These are phyloP conservation scores for Houttuynia cordata DNA, from an alignment of 164 flowering plant species.

Conservation along the genomic window DNA sequence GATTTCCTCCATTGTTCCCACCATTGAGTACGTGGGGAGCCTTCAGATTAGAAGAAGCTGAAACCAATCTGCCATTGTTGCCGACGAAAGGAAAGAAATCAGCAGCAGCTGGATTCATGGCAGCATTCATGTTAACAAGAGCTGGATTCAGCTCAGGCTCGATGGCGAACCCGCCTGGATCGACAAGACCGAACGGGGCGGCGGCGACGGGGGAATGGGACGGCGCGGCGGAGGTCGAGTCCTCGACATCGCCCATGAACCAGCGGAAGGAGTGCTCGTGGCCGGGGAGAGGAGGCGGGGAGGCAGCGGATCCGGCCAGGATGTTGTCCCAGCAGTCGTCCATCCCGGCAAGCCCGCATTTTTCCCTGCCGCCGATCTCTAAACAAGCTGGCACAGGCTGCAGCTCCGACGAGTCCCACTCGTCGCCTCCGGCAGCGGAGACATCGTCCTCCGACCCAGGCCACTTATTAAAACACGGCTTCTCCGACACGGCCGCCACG, in stretches of 20 bases:
- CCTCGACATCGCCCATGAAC: slow-evolving; percentile 60
- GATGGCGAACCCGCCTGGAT: background rate
- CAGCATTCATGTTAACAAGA: slow-evolving; percentile 22
- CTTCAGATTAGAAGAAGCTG: slow-evolving; percentile 11
- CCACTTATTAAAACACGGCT: slow-evolving; percentile 18
- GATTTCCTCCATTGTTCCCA: background rate
- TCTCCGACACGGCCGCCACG: slow-evolving; percentile 39
- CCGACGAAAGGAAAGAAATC: slow-evolving; percentile 12
- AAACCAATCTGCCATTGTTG: slow-evolving; percentile 9
- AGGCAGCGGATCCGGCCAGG: slow-evolving; percentile 31
- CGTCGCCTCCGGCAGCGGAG: slow-evolving; percentile 1
- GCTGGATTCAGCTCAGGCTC: slow-evolving; percentile 26
- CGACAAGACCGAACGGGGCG: slow-evolving; percentile 14
- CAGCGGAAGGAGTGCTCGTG: slow-evolving; percentile 53
- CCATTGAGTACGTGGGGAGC: background rate
- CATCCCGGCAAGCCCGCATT: slow-evolving; percentile 44
- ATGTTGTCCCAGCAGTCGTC: slow-evolving; percentile 58
- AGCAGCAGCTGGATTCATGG: slow-evolving; percentile 5
- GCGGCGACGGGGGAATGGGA: slow-evolving; percentile 22
- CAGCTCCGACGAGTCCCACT: slow-evolving; percentile 20
- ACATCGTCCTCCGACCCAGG: slow-evolving; percentile 7
- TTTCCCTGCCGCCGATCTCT: slow-evolving; percentile 21
- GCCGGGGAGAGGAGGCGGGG: slow-evolving; percentile 5
- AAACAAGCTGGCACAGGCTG: slow-evolving; percentile 15
- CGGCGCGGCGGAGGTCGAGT: slow-evolving; percentile 42